Conservation (phyloP, 371 early-diverging fungal species). For the Smittium mucronatum region DNA sequence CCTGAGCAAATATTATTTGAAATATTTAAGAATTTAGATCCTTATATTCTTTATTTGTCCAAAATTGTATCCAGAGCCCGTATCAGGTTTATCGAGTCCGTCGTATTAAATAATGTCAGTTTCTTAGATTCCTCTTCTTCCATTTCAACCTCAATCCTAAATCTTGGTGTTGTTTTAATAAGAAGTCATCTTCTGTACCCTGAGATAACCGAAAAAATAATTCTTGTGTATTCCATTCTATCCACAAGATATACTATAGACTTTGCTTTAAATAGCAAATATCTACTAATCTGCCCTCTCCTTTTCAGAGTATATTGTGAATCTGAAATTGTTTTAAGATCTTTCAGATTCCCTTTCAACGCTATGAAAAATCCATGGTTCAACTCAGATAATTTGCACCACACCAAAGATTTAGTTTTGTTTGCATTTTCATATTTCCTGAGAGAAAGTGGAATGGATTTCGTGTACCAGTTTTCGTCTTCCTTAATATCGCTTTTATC, state of each 20-base stretch:
- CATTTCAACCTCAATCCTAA: background rate
- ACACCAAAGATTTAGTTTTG: background rate
- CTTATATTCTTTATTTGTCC: background rate
- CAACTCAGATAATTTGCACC: background rate
- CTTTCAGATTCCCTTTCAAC: background rate
- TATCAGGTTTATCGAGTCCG: background rate
- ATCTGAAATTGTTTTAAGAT: background rate
- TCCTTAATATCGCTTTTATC: slow-evolving; percentile 1
- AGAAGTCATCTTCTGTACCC: background rate
- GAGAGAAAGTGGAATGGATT: slow-evolving; percentile 1
- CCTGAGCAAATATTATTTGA: background rate
- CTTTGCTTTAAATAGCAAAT: background rate
- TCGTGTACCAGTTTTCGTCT: slow-evolving; percentile 5
- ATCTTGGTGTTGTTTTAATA: background rate
- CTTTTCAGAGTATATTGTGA: slow-evolving; percentile 11
- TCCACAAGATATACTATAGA: slow-evolving; percentile 2
- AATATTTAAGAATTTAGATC: background rate
- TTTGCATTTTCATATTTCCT: slow-evolving; percentile 6
- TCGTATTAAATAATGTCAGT: background rate
- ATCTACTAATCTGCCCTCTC: slow-evolving; percentile 5
- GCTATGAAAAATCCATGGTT: background rate
- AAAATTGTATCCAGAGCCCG: background rate
- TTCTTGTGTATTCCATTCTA: background rate
- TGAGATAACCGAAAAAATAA: background rate
- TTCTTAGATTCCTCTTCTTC: background rate